phyloP scores from a whole-genome alignment of 495 filamentous ascomycete genomes.

The Lineolata rhizophorae region DNA sequence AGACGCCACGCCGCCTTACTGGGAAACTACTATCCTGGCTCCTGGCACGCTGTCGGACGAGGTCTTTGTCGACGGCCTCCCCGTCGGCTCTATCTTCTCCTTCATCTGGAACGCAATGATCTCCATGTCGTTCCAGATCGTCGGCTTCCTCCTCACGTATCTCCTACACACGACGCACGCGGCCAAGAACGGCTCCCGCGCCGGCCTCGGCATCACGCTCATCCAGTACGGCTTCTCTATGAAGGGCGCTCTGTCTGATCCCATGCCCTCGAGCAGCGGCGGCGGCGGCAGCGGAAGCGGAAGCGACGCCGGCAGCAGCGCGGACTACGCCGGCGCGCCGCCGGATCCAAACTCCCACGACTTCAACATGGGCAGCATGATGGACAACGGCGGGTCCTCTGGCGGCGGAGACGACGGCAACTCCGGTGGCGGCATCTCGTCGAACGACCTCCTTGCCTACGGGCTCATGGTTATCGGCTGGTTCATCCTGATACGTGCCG shows the following conservation, averaged over 20 bases:
- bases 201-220: slow-evolving; percentile 86
- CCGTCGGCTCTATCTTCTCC: slow-evolving; percentile 84
- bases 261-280: slow-evolving; percentile 16
- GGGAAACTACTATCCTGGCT: slow-evolving; percentile 94
- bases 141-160: slow-evolving; percentile 94
- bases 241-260: slow-evolving; percentile 25
- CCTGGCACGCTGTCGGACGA: slow-evolving; percentile 74
- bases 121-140: slow-evolving; percentile 90
- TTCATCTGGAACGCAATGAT: slow-evolving; percentile 99
- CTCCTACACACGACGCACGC: slow-evolving; percentile 95
- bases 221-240: slow-evolving; percentile 93
- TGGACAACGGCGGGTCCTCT: slow-evolving; percentile 17
- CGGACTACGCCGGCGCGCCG: slow-evolving; percentile 33
- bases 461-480: slow-evolving; percentile 91
- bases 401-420: slow-evolving; percentile 6
- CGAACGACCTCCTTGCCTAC: slow-evolving; percentile 81
- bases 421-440: slow-evolving; percentile 28
- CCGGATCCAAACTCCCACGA: slow-evolving; percentile 77
- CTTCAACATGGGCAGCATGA: slow-evolving; percentile 38
- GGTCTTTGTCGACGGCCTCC: slow-evolving; percentile 88
- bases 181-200: slow-evolving; percentile 88
- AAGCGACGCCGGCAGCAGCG: slow-evolving; percentile 18
- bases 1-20: slow-evolving; percentile 90
- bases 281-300: no score
- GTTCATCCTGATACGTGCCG: slow-evolving; percentile 83